Evolutionary conservation across 441 rosid genomes (phyloP).

Genomic region (Arabidopsis lyrata): DNA sequence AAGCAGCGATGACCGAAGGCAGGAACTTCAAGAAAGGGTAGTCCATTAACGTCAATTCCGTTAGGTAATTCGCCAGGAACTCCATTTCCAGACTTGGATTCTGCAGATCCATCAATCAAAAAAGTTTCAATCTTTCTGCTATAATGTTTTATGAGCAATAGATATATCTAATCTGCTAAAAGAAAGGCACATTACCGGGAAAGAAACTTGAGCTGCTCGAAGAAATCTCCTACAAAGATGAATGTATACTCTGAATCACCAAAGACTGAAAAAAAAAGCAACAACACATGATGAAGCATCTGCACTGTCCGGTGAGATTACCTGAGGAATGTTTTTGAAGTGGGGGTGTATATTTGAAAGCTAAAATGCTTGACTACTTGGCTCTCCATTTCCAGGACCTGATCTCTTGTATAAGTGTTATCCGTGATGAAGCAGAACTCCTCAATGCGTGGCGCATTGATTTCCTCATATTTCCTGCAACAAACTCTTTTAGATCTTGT

Average conservation of each 20-base stretch:
- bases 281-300: not conserved
- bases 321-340: constrained; percentile 66
- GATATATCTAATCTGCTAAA: not conserved
- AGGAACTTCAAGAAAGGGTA: constrained; percentile 58
- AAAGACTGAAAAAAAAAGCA: not conserved
- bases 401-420: constrained; percentile 67
- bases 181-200: constrained; percentile 46
- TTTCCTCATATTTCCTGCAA: constrained; percentile 75
- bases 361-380: constrained; percentile 56
- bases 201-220: constrained; percentile 72
- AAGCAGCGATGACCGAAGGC: constrained; percentile 74
- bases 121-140: constrained; percentile 34
- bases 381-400: constrained; percentile 67
- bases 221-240: constrained; percentile 57
- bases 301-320: constrained; percentile 5
- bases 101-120: constrained; percentile 48
- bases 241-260: not conserved
- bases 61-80: constrained; percentile 64
- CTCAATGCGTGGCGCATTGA: constrained; percentile 69
- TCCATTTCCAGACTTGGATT: constrained; percentile 63
- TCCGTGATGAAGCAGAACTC: constrained; percentile 82
- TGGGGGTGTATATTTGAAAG: constrained; percentile 61
- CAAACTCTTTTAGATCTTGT: not conserved
- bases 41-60: constrained; percentile 65
- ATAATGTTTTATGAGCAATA: not conserved